These are phyloP conservation scores for Ramaria rubella DNA, from an alignment of 768 basidiomycete species.

Conservation along the genomic window DNA sequence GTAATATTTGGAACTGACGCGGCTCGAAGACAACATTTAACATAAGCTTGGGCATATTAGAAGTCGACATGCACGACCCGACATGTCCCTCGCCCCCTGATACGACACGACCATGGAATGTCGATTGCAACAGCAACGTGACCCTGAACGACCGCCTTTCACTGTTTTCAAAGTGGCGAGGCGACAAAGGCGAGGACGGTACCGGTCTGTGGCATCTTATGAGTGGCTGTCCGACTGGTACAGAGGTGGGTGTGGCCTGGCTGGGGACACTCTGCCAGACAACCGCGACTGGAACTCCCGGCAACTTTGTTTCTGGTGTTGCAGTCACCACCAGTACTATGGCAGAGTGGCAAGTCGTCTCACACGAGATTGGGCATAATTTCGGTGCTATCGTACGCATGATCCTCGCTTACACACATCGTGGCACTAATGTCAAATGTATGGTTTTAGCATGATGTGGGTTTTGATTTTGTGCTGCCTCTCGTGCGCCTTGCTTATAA, in stretches of 20 bases:
- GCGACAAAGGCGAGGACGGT: slow-evolving; percentile 60
- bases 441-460: slow-evolving; percentile 49
- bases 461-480: slow-evolving; percentile 13
- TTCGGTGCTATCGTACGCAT: slow-evolving; percentile 79
- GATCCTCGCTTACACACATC: not conserved
- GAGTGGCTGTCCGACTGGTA: slow-evolving; percentile 76
- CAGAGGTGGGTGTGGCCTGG: slow-evolving; percentile 86
- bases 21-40: slow-evolving; percentile 62
- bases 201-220: slow-evolving; percentile 86
- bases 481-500: not conserved
- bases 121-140: slow-evolving; percentile 46
- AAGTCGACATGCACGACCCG: slow-evolving; percentile 63
- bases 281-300: slow-evolving; percentile 37
- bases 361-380: slow-evolving; percentile 82
- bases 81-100: slow-evolving; percentile 56
- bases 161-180: slow-evolving; percentile 78
- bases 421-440: not conserved
- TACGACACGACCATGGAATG: slow-evolving; percentile 63
- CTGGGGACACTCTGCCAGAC: slow-evolving; percentile 70
- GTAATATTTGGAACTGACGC: slow-evolving; percentile 13
- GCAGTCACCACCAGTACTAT: slow-evolving; percentile 72
- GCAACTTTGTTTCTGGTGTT: slow-evolving; percentile 64
- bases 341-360: slow-evolving; percentile 77
- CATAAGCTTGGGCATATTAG: slow-evolving; percentile 75
- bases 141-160: slow-evolving; percentile 68